Percentiles rank a stretch among this genome's conserved stretches.
Evolutionary conservation across 352 stramenopile species (phyloP).

Genomic region (Phytopythium cucurbitacearum): DNA sequence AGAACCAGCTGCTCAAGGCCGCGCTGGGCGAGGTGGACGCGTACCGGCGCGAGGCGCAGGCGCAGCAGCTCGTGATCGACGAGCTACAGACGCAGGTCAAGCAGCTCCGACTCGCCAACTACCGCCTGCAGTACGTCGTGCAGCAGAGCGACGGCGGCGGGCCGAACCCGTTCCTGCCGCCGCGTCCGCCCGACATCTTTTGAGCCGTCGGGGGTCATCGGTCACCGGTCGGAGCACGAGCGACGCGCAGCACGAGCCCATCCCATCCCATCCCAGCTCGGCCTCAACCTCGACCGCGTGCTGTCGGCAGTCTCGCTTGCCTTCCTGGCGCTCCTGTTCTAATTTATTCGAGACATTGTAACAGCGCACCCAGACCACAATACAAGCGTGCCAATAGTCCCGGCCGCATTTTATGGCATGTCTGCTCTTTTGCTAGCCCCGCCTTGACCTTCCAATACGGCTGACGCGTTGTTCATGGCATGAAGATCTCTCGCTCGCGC

Average conservation of each 20-base stretch:
- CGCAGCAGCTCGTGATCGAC: slow-evolving; percentile 66
- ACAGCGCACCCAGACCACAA: no score
- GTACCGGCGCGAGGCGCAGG: slow-evolving; percentile 36
- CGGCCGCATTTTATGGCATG: no score
- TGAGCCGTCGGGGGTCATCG: slow-evolving; percentile 8
- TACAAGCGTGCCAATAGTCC: no score
- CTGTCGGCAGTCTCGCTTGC: no score
- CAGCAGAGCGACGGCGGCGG: slow-evolving; percentile 59
- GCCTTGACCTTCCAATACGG: no score
- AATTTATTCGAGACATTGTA: no score
- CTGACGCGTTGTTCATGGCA: no score
- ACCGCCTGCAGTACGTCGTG: slow-evolving; percentile 64
- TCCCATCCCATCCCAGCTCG: no score
- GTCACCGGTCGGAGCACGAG: not conserved
- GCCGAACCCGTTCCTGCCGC: slow-evolving; percentile 41
- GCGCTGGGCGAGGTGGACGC: slow-evolving; percentile 36
- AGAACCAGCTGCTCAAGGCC: slow-evolving; percentile 51
- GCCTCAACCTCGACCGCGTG: no score
- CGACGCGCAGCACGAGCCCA: not conserved
- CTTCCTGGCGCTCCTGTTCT: no score
- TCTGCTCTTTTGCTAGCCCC: no score
- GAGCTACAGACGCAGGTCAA: slow-evolving; percentile 67
- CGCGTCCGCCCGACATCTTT: slow-evolving; percentile 68
- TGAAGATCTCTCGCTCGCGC: no score
- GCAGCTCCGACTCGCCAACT: slow-evolving; percentile 63